Base-by-base conservation (phyloP, 345 rosid species). In the Gynandropsis gynandra region DNA sequence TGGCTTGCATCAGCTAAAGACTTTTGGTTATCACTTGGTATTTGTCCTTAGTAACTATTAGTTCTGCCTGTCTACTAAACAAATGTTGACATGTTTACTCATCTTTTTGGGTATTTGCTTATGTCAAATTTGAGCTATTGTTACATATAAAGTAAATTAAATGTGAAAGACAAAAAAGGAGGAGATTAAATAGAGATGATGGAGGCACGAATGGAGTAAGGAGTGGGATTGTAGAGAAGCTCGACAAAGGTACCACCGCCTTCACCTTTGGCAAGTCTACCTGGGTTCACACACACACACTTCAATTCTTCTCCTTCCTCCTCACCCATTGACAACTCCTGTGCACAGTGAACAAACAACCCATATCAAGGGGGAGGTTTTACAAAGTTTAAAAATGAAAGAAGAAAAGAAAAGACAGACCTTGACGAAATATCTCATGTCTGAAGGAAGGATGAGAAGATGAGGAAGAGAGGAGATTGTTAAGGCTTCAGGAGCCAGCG, bases 171-270 rank as follows among this genome's bases (percentile, higher is more conserved):
- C 2, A 5, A 24, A 24, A 24, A 2, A 24, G 29, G 29, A 24
- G 29, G 11, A 16, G 40, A 38, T 73, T 72, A 87, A 57, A 87
- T 85, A 69, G 85, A 59, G 34, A 79, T 67, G 42, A 87, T 58
- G 27, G 93, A 82, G 58, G 84, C 93, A 24, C 73, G 72, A 57
- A 80, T 71, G 37, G 58, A 77, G 50, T 82, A 81, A 16, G 81
- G 75, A 66, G 71, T 61, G 7, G 85, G 82, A 12, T 59, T 60
- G 67, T 74, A 85, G 55, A 67, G 54, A 41, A 87, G 78, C 75
- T 87, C 93, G 8, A 59, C 87, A 47, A 92, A 92, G 51, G 93
- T 89, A 56, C 97, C 90, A 0, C 77, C 93, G 0, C 89, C 84
- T 75, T 81, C 89, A 61, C 95, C 97, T 69, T 83, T 83, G 29